phyloP scores from a whole-genome alignment of 2,329 filamentous ascomycete genomes.

The Aspergillus luchuensis region DNA sequence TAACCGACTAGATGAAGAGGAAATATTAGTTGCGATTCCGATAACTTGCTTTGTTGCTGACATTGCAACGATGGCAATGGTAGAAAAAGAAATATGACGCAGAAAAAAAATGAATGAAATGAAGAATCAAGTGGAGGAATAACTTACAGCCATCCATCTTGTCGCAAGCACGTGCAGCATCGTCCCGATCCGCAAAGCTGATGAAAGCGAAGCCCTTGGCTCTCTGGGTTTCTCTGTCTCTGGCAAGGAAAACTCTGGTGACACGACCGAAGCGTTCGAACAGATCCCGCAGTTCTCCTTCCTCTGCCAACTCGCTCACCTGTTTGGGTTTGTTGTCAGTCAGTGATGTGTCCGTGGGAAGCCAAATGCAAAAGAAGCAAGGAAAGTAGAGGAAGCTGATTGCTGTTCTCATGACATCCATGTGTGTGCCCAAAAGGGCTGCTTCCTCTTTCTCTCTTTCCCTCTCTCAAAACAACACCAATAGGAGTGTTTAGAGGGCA shows the following conservation, averaged over 20 bases:
- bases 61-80: background rate
- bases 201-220: constrained; percentile 99
- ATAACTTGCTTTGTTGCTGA: background rate
- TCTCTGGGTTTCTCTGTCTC: constrained; percentile 92
- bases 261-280: constrained; percentile 97
- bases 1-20: constrained; percentile 47
- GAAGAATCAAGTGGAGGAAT: constrained; percentile 4
- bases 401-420: background rate
- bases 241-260: constrained; percentile 95
- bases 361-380: background rate
- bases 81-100: background rate
- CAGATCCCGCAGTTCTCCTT: constrained; percentile 92
- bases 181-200: constrained; percentile 85
- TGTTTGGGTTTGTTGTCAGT: constrained; percentile 39
- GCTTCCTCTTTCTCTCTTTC: background rate
- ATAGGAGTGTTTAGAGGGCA: background rate
- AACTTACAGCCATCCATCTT: constrained; percentile 92
- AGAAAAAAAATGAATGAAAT: background rate
- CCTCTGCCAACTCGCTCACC: constrained; percentile 97
- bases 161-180: constrained; percentile 88
- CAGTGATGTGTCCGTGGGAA: background rate
- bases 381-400: constrained; percentile 13
- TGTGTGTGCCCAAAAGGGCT: background rate
- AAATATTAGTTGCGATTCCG: constrained; percentile 3
- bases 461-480: background rate